phyloP scores from a whole-genome alignment of 176 grass and related monocot genomes.

The Ensete glaucum region DNA sequence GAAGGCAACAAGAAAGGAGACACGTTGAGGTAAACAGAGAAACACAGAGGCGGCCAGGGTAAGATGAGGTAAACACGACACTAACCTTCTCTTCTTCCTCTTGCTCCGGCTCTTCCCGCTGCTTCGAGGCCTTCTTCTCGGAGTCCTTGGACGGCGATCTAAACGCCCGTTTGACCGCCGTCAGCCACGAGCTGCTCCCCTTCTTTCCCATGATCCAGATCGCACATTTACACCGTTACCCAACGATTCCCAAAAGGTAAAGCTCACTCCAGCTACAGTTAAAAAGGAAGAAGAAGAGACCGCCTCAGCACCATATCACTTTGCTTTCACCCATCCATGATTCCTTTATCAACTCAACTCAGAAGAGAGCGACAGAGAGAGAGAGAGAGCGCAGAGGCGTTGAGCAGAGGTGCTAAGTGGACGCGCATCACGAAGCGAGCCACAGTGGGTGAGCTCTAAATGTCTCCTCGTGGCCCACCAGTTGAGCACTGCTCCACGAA shows the following conservation, averaged over 20 bases:
- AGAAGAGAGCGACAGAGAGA: neutral
- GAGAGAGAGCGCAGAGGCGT: neutral
- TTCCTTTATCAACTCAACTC: neutral
- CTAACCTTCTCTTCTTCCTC: conserved; percentile 37
- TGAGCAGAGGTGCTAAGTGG: neutral
- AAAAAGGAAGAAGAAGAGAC: no score
- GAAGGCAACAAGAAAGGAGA: neutral
- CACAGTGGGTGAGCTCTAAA: neutral
- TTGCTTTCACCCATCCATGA: neutral
- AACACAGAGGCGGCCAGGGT: neutral
- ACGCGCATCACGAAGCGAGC: neutral
- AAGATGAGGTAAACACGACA: no score
- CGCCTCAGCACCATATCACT: neutral
- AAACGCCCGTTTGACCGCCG: conserved; percentile 88
- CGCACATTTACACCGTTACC: conserved; percentile 3
- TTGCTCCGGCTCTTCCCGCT: conserved; percentile 30
- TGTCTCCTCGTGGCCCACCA: neutral
- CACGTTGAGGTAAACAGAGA: neutral
- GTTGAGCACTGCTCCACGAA: neutral
- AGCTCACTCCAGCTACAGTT: neutral
- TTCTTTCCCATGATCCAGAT: conserved; percentile 67
- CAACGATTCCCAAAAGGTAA: neutral
- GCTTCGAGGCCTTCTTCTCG: conserved; percentile 30
- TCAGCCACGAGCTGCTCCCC: conserved; percentile 76
- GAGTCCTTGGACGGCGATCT: conserved; percentile 92